Evolutionary conservation across 2,329 filamentous ascomycete genomes (phyloP).

Genomic region (Alternaria alternata): DNA sequence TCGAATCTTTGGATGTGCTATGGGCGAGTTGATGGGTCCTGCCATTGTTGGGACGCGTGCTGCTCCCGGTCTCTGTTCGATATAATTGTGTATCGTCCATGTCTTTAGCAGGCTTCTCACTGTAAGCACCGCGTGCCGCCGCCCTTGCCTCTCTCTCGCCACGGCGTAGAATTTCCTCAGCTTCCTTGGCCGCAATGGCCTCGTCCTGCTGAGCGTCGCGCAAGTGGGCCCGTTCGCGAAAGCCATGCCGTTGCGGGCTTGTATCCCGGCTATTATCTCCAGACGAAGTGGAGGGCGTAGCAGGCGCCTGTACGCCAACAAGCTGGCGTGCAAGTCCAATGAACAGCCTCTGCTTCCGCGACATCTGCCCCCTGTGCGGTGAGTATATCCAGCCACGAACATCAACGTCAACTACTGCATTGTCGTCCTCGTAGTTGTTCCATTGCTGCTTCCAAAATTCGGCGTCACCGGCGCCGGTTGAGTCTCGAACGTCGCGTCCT

Average conservation of each 20-base stretch:
- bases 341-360: constrained; percentile 83
- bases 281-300: constrained; percentile 41
- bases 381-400: constrained; percentile 95
- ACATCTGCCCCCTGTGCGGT: constrained; percentile 84
- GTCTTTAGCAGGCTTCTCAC: constrained; percentile 66
- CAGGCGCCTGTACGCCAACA: constrained; percentile 81
- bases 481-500: constrained; percentile 54
- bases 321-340: constrained; percentile 86
- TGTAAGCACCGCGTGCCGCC: constrained; percentile 76
- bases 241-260: constrained; percentile 51
- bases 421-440: constrained; percentile 80
- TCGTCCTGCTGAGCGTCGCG: constrained; percentile 65
- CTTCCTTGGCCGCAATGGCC: constrained; percentile 76
- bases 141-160: constrained; percentile 76
- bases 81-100: constrained; percentile 54
- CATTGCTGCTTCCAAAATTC: constrained; percentile 82
- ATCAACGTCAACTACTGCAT: constrained; percentile 90
- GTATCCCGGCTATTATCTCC: constrained; percentile 56
- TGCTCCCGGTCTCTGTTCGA: constrained; percentile 45
- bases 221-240: constrained; percentile 53
- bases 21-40: constrained; percentile 34
- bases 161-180: constrained; percentile 75
- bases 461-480: constrained; percentile 64
- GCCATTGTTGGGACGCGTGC: constrained; percentile 31
- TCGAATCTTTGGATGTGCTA: constrained; percentile 36